Conservation (phyloP, 768 basidiomycete species). For the Collybiopsis confluens region DNA sequence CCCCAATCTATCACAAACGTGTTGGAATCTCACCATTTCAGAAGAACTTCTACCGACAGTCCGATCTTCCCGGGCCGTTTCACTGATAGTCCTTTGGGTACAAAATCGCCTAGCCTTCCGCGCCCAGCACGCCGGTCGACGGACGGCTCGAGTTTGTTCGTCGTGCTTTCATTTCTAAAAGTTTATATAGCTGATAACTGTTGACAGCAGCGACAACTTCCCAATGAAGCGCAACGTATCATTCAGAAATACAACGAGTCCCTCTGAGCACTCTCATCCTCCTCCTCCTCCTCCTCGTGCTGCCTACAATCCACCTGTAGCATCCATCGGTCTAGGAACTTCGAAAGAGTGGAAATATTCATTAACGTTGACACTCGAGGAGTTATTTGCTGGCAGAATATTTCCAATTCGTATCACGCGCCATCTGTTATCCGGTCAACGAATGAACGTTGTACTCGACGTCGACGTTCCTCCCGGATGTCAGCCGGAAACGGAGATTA, state of each 20-base stretch:
- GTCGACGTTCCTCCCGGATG: slow-evolving; percentile 61
- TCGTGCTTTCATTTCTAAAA: not conserved
- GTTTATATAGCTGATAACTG: not conserved
- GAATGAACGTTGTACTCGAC: slow-evolving; percentile 53
- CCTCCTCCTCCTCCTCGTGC: slow-evolving; percentile 15
- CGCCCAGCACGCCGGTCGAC: slow-evolving; percentile 1
- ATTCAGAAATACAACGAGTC: not conserved
- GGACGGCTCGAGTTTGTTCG: not conserved
- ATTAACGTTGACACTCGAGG: slow-evolving; percentile 55
- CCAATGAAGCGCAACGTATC: slow-evolving; percentile 3
- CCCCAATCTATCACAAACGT: slow-evolving; percentile 7
- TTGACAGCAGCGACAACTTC: not conserved
- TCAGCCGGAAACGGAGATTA: slow-evolving; percentile 53
- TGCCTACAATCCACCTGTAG: slow-evolving; percentile 35
- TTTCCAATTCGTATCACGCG: slow-evolving; percentile 61
- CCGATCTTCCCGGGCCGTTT: not conserved
- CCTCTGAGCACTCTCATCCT: slow-evolving; percentile 10
- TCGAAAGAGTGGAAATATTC: slow-evolving; percentile 68
- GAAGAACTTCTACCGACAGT: not conserved
- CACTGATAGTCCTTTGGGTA: not conserved
- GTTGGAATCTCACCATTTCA: slow-evolving; percentile 1
- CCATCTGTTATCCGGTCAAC: slow-evolving; percentile 42
- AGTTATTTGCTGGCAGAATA: slow-evolving; percentile 52
- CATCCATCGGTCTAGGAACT: slow-evolving; percentile 35
- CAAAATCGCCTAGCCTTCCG: not conserved